phyloP scores from a whole-genome alignment of 106 monocot genomes.

The Agapanthus africanus region DNA sequence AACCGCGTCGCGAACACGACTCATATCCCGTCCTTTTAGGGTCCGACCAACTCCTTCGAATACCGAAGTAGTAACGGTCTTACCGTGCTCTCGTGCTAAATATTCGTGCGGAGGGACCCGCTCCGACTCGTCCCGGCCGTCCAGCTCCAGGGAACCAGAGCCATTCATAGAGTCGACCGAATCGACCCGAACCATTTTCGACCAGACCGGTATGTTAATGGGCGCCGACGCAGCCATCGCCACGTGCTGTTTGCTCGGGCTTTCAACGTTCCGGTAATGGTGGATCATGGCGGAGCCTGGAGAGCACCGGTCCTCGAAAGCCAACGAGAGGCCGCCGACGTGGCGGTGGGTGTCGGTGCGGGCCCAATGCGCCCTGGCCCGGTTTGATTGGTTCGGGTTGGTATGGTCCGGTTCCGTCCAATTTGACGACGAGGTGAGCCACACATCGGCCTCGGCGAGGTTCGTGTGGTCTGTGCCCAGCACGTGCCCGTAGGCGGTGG shows the following conservation, averaged over 20 bases:
- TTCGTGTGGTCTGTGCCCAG: constrained; percentile 22
- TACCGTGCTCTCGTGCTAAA: constrained; percentile 39
- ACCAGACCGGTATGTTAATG: constrained; percentile 48
- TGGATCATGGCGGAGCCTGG: constrained; percentile 12
- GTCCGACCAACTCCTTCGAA: constrained; percentile 73
- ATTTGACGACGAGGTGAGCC: too few relatives aligned
- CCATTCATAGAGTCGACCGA: constrained; percentile 13
- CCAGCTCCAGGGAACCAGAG: constrained; percentile 6
- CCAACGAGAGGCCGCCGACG: constrained; percentile 36
- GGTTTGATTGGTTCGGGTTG: background rate
- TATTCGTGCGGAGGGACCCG: constrained; percentile 75
- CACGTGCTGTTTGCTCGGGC: background rate
- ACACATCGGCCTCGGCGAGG: constrained; percentile 53
- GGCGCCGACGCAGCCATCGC: constrained; percentile 30
- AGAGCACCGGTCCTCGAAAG: constrained; percentile 16
- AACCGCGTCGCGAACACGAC: constrained; percentile 72
- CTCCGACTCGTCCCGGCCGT: constrained; percentile 28
- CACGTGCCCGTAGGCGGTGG: constrained; percentile 9
- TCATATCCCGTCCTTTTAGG: constrained; percentile 76
- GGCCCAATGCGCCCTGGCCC: background rate
- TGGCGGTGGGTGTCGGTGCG: background rate
- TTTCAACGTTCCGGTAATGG: constrained; percentile 9
- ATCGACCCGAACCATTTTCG: constrained; percentile 17
- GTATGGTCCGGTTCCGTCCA: too few relatives aligned
- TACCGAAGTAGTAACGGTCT: constrained; percentile 44